Evolutionary conservation across 2,329 filamentous ascomycete genomes (phyloP), one percentile per base, ranked within the genome.

Genomic region (Stylonectria norvegica): DNA sequence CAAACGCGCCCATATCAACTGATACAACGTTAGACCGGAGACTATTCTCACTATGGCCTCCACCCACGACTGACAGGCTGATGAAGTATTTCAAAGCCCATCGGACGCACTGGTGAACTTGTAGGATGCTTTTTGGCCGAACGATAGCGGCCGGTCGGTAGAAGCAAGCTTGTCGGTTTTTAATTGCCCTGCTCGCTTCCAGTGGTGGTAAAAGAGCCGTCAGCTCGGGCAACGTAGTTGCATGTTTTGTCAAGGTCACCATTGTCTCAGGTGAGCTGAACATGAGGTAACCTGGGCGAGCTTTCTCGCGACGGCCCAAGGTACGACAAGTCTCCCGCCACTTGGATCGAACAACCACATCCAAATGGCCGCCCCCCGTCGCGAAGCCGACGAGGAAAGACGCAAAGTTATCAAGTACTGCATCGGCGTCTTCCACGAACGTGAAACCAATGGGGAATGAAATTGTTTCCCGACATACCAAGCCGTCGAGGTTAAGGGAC

Each of bases 11-110:
- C 78, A 85, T 82, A 45, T 83, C 76, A 17, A 85, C 50, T 0
- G 77, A 54, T 28, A 82, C 71, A 12, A 77, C 66, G 36, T 72
- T 68, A 2, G 72, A 57, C 67, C 61, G 63, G 30, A 78, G 47
- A 55, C 78, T 83, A 36, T 84, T 75, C 5, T 70, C 75, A 48
- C 79, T 77, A 51, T 84, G 79, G 11, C 80, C 67, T 1, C 81
- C 79, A 5, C 77, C 71, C 14, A 83, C 11, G 18, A 83, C 58
- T 0, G 72, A 75, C 36, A 81, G 56, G 28, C 69, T 52, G 2
- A 66, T 18, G 0, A 41, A 40, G 38, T 78, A 62, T 46, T 72
- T 56, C 8, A 76, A 23, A 49, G 78, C 77, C 79, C 77, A 83
- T 52, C 28, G 54, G 36, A 82, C 70, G 47, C 78, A 82, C 4